Evolutionary conservation across 2,329 filamentous ascomycete genomes (phyloP).

Genomic region (Ascomycota sp.): DNA sequence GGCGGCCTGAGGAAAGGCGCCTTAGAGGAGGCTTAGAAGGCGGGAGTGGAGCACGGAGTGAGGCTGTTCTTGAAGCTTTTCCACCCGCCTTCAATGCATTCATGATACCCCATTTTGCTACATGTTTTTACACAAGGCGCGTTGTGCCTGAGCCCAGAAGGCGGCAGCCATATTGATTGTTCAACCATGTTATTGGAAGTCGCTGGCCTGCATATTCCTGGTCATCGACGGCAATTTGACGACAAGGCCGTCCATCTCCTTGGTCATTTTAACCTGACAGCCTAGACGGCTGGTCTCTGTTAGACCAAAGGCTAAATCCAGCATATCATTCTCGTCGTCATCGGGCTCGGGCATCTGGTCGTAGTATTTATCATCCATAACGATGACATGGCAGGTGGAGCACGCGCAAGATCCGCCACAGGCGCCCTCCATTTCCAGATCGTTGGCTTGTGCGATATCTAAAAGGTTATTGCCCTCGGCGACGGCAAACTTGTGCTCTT

Average conservation of each 20-base stretch:
- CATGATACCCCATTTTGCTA: constrained; percentile 2
- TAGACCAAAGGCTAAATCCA: constrained; percentile 75
- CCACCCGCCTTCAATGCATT: constrained; percentile 2
- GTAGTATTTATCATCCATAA: constrained; percentile 51
- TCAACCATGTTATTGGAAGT: constrained; percentile 36
- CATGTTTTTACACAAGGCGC: too few relatives aligned
- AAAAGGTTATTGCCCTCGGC: constrained; percentile 78
- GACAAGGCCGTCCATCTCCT: constrained; percentile 68
- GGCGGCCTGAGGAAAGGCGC: constrained; percentile 37
- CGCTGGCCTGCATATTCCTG: constrained; percentile 83
- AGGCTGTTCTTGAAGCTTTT: constrained; percentile 2
- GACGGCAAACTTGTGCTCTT: constrained; percentile 58
- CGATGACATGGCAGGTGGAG: constrained; percentile 82
- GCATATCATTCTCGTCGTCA: constrained; percentile 75
- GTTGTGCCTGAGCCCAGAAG: too few relatives aligned
- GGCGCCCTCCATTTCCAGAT: constrained; percentile 95
- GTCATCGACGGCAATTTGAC: constrained; percentile 87
- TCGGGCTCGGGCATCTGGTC: constrained; percentile 61
- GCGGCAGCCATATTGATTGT: too few relatives aligned
- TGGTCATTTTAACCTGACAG: constrained; percentile 81
- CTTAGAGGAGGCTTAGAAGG: constrained; percentile 28
- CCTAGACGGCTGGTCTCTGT: constrained; percentile 71
- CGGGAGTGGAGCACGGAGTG: constrained; percentile 5
- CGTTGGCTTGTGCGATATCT: constrained; percentile 84
- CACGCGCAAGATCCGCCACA: constrained; percentile 89